Evolutionary conservation across 2,329 filamentous ascomycete genomes (phyloP).

Genomic region (Pseudocercospora ulei): DNA sequence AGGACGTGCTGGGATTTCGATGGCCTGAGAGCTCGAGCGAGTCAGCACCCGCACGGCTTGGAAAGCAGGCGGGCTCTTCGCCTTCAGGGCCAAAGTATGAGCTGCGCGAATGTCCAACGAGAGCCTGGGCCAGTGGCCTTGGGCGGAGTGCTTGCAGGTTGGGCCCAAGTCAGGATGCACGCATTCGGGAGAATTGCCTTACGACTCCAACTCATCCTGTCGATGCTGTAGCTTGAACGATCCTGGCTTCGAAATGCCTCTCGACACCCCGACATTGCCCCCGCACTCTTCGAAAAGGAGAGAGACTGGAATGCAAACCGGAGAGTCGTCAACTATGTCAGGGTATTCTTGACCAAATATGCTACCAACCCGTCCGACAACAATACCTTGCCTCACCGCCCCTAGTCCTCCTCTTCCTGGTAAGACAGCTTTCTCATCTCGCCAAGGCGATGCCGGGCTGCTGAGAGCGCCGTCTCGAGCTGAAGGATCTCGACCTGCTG

Average conservation of each 20-base stretch:
- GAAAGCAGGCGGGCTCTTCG: not conserved
- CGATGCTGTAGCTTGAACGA: too few species aligned
- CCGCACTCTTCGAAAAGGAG: not conserved
- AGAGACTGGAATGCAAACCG: not conserved
- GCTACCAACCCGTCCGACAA: too few species aligned
- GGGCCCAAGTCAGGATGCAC: too few species aligned
- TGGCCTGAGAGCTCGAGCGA: slow-evolving; percentile 3
- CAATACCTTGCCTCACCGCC: too few species aligned
- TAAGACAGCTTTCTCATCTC: slow-evolving; percentile 99
- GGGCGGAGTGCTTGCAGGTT: not conserved
- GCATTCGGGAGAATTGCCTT: too few species aligned
- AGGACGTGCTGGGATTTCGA: slow-evolving; percentile 1
- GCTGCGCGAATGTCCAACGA: too few species aligned
- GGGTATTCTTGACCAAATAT: slow-evolving; percentile 1
- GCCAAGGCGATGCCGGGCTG: slow-evolving; percentile 72
- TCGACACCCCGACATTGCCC: not conserved
- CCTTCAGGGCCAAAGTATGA: not conserved
- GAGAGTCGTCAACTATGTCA: slow-evolving; percentile 1
- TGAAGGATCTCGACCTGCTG: slow-evolving; percentile 98
- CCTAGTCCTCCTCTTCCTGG: slow-evolving; percentile 54
- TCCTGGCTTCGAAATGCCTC: too few species aligned
- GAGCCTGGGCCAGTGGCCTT: too few species aligned
- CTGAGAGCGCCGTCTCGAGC: slow-evolving; percentile 73
- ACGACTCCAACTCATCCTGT: too few species aligned
- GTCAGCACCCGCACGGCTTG: slow-evolving; percentile 1